Conservation (phyloP, 495 filamentous ascomycete species). For the Cudoniella acicularis region DNA sequence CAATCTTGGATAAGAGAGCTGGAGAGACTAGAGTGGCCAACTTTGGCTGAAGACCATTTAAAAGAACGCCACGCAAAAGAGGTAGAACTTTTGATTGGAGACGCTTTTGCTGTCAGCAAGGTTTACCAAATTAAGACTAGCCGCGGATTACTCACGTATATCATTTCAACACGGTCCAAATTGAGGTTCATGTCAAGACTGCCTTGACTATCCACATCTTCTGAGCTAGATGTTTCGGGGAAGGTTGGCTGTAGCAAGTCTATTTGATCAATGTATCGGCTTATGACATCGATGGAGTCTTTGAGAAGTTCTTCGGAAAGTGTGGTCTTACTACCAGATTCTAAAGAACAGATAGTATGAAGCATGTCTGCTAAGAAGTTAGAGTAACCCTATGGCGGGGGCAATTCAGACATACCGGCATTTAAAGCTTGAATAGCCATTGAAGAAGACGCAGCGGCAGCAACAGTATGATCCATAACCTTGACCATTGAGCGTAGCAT, state of each 20-base stretch:
- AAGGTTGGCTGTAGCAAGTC: constrained; percentile 1
- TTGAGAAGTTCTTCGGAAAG: not conserved
- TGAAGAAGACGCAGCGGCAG: not conserved
- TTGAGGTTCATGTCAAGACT: constrained; percentile 7
- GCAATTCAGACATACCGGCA: not conserved
- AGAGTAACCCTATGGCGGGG: not conserved
- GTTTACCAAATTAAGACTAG: not conserved
- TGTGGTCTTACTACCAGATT: not conserved
- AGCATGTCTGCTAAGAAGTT: not conserved
- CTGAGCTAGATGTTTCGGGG: not conserved
- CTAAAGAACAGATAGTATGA: not conserved
- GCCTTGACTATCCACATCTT: constrained; percentile 13
- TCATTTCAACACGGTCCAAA: constrained; percentile 5
- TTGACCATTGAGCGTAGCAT: not conserved
- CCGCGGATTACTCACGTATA: not conserved
- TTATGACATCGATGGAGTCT: not conserved
- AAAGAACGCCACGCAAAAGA: not conserved
- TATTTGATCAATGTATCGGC: constrained; percentile 6
- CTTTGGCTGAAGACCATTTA: not conserved
- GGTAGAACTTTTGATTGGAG: constrained; percentile 2
- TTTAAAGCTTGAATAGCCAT: constrained; percentile 7
- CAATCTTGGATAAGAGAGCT: not conserved
- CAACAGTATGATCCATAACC: not conserved
- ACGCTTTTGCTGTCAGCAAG: constrained; percentile 3
- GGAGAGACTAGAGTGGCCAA: not conserved